phyloP scores from a whole-genome alignment of 257 asterid genomes.

The Rehmannia glutinosa region DNA sequence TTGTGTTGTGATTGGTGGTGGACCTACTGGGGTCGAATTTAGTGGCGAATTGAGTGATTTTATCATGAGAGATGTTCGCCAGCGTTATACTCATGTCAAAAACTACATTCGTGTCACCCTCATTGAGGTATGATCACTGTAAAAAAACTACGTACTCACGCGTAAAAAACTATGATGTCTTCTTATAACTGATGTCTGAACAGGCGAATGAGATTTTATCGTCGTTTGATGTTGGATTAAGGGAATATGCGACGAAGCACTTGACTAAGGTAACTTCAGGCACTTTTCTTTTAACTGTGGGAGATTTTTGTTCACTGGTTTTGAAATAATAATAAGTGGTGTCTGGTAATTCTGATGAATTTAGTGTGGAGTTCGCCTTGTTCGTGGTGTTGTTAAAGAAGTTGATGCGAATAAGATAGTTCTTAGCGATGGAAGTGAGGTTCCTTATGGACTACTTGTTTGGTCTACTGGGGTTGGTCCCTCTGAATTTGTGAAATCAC shows the following conservation, averaged over 20 bases:
- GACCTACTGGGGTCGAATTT: slow-evolving; percentile 96
- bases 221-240: slow-evolving; percentile 77
- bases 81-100: slow-evolving; percentile 75
- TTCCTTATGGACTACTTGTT: slow-evolving; percentile 89
- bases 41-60: slow-evolving; percentile 96
- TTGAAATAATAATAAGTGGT: not conserved
- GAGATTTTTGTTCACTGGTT: not conserved
- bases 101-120: slow-evolving; percentile 86
- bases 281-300: not conserved
- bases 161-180: not conserved
- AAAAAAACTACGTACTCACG: not conserved
- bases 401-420: slow-evolving; percentile 63
- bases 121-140: slow-evolving; percentile 63
- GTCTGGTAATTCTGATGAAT: not conserved
- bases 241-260: slow-evolving; percentile 89
- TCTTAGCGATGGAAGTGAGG: slow-evolving; percentile 89
- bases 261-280: slow-evolving; percentile 59
- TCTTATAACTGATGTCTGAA: not conserved
- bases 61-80: slow-evolving; percentile 77
- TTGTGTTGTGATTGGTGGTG: slow-evolving; percentile 92
- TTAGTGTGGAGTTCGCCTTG: slow-evolving; percentile 87
- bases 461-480: slow-evolving; percentile 99
- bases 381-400: slow-evolving; percentile 83
- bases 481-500: slow-evolving; percentile 61
- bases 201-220: slow-evolving; percentile 93